These are phyloP conservation scores for Dipodascopsis tothii DNA, from an alignment of 805 yeast genomes.

Conservation along the genomic window DNA sequence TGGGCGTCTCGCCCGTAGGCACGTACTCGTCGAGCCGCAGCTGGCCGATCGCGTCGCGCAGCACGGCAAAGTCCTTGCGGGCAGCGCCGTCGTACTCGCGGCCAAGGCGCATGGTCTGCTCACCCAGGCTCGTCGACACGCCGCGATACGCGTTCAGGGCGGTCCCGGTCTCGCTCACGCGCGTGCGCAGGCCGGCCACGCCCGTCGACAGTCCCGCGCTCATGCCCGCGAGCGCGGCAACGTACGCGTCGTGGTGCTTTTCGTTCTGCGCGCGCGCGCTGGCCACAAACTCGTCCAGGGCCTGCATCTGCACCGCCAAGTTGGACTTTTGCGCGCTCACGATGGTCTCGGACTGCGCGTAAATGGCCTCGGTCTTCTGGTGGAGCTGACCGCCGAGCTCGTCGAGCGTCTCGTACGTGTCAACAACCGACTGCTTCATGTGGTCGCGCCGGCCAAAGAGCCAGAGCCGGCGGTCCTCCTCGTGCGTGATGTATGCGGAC, in stretches of 20 bases:
- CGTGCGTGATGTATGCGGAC: too few species aligned
- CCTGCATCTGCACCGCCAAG: constrained; percentile 17
- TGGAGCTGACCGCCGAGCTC: constrained; percentile 15
- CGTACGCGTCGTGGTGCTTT: constrained; percentile 11
- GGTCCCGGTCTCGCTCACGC: constrained; percentile 11
- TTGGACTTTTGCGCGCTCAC: constrained; percentile 18
- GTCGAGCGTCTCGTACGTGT: constrained; percentile 15
- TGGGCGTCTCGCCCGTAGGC: constrained; percentile 16
- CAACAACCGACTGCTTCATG: constrained; percentile 19
- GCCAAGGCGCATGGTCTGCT: constrained; percentile 4
- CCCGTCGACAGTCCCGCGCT: constrained; percentile 4
- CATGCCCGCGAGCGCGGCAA: constrained; percentile 1
- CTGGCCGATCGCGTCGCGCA: constrained; percentile 10
- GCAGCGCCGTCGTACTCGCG: constrained; percentile 2
- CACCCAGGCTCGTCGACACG: constrained; percentile 5
- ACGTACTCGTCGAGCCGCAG: constrained; percentile 5
- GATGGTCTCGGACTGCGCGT: constrained; percentile 17
- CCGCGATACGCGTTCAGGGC: constrained; percentile 9
- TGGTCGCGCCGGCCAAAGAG: constrained; percentile 15
- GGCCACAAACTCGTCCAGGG: constrained; percentile 17
- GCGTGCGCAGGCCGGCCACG: constrained; percentile 1
- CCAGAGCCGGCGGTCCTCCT: constrained; percentile 12
- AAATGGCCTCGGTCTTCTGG: constrained; percentile 14
- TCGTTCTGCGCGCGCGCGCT: constrained; percentile 22
- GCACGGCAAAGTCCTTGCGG: constrained; percentile 5